Evolutionary conservation across 768 basidiomycete species (phyloP).

Genomic region (Coprinopsis cinerea): DNA sequence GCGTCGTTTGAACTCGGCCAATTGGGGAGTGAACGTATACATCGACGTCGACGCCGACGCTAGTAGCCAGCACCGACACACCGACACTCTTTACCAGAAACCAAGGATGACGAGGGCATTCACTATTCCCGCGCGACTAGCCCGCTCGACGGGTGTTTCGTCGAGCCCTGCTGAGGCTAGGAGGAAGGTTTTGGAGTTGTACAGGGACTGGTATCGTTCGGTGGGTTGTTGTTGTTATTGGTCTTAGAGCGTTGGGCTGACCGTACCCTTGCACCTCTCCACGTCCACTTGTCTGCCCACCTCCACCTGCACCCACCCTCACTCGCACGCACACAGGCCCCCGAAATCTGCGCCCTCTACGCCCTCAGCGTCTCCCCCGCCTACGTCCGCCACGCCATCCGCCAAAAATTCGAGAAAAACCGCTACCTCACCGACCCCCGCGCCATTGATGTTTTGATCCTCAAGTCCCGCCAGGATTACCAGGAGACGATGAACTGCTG

Average conservation of each 20-base stretch:
- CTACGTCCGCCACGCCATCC: conserved; percentile 73
- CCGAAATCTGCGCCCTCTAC: conserved; percentile 81
- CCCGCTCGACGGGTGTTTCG: conserved; percentile 62
- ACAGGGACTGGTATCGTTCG: conserved; percentile 90
- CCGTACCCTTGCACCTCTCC: too few relatives aligned
- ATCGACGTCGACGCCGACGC: too few relatives aligned
- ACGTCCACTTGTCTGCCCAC: too few relatives aligned
- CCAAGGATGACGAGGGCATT: conserved; percentile 37
- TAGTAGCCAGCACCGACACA: too few relatives aligned
- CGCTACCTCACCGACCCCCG: conserved; percentile 74
- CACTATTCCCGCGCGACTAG: conserved; percentile 88
- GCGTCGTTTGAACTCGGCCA: too few relatives aligned
- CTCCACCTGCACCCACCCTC: too few relatives aligned
- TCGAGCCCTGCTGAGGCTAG: conserved; percentile 54
- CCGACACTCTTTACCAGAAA: conserved; percentile 3
- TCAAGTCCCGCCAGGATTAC: conserved; percentile 81
- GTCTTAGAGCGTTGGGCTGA: too few relatives aligned
- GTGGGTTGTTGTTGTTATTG: conserved; percentile 49
- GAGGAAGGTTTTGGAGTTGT: conserved; percentile 65
- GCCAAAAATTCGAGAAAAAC: conserved; percentile 84
- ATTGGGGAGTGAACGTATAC: too few relatives aligned
- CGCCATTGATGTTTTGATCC: conserved; percentile 79
- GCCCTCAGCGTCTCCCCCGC: conserved; percentile 74
- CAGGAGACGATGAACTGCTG: conserved; percentile 95
- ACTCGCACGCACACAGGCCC: conserved; percentile 80